Base-by-base conservation (phyloP, 345 rosid genomes). In the Populus simonii region DNA sequence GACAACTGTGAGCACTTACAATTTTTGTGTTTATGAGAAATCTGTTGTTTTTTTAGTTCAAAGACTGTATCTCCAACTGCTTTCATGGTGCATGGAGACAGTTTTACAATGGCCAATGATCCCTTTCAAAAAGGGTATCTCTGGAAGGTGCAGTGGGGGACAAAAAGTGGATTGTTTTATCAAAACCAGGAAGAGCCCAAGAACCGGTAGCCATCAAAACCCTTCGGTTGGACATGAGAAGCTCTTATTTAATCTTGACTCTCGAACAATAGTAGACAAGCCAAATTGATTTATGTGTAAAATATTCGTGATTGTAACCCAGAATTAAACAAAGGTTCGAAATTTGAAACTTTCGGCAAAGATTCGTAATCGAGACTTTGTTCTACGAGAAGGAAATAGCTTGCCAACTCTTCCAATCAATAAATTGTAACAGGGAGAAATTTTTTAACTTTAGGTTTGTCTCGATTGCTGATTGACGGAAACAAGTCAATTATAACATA, bases 101-200 rank as follows among this genome's bases (percentile, higher is more conserved):
- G 27, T 22, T 12, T 23, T 5, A 0, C 66, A 31, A 51, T 18
- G 41, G 45, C 84, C 77, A 79, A 73, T 72, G 72, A 41, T 29
- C 6, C 41, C 74, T 43, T 61, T 25, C 63, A 15, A 9, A 20
- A 39, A 55, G 45, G 36, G 73, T 9, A 33, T 65, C 16, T 43
- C 11, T 31, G 29, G 71, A 53, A 68, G 73, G 39, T 41, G 12
- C 23, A 72, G 63, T 11, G n/a, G 70, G 84, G 77, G 85, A 77
- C 82, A 81, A 65, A 74, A 77, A 35, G 77, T 45, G 43, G 66
- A 70, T 33, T 49, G 15, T n/a, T 47, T 4, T 67, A 43, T 31
- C 39, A 18, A 47, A 68, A 31, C 20, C 11, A 45, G 55, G 72
- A 47, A 43, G 57, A 72, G 29, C 12, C 16, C 36, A 10, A 7